Base-by-base conservation (phyloP, 202 grass and related monocot species). In the Zizania palustris region DNA sequence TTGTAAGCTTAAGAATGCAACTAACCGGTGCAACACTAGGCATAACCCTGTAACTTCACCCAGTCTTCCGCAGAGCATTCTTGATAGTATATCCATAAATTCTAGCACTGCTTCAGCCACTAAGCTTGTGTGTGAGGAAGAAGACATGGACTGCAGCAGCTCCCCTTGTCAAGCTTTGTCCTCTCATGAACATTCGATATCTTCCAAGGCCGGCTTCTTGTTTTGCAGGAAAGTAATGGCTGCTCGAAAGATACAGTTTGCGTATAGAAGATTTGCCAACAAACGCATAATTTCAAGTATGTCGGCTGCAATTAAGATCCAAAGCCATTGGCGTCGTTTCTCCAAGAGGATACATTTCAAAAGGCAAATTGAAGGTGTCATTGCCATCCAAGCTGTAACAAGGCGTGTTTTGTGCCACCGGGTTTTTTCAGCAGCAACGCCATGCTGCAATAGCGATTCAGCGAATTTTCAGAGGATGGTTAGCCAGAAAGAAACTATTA, bases 221-320 rank as follows among this genome's bases (percentile, higher is more conserved):
- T 33, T 80, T 55, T 45, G 9, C 63, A 82, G 65, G 60, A 64
- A 77, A 38, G 49, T 42, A 85, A 45, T 84, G 50, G 73, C 86
- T 75, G 84, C 74, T 87, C 74, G 56, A 60, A 84, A 53, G 73
- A 93, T 93, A 84, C 86, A 93, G 42, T 60, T n/a, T 84, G 76
- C 80, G 55, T 84, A 76, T 61, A 82, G 73, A 89, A 81, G 63
- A 86, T 86, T 77, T 81, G 41, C 67, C 41, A 34, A 83, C 41
- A 34, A 83, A 5, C 56, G 70, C 5, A 67, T 9, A 70, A 45
- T 51, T 57, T 72, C 34, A 68, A 84, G 66, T 74, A 78, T 70
- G 60, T 69, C 68, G 38, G 68, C 86, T 84, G 78, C 77, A 59
- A 85, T 70, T 38, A 87, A 82, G 79, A 89, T 93, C 22, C 90